Base-by-base conservation (phyloP, 805 yeast genomes). In the Blastobotrys mokoenaii region DNA sequence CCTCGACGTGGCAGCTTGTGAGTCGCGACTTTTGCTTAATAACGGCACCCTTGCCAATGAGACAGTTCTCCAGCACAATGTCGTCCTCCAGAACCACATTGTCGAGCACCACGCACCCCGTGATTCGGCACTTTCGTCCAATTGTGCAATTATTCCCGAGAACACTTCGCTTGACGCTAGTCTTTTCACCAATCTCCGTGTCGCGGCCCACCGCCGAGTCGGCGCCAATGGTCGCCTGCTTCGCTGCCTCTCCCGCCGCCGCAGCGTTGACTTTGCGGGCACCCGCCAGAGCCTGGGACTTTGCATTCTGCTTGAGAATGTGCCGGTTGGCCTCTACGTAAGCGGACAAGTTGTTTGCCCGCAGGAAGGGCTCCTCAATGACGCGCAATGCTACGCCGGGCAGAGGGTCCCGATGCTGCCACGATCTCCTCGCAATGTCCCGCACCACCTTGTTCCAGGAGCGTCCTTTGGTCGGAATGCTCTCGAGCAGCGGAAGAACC, bases 311-410 rank as follows among this genome's bases (percentile, higher is more conserved):
- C 58, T 77, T 83, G 74, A 90, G 73, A 46, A 82, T 72, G 57
- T 76, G 72, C 50, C 98, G 72, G 61, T 88, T 93, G 16, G 94
- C 88, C 65, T 93, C 99, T 78, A 87, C 76, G 62, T 80, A 88
- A 1, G 90, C 84, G 1, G 84, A 74, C 40, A 86, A 68, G 59
- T 81, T 85, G 60, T 87, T 88, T 41, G 84, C 73, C 53, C 97
- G 76, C 48, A 85, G 73, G 58, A 89, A 89, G 10, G 83, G 77
- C 48, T 79, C 76, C 25, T 73, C 69, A 22, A 89, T 61, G 18
- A 80, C 73, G 51, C 82, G 74, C 54, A 90, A 69, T 3, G 83
- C 83, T 14, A 93, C 74, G 0, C 80, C 74, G 45, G 80, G 85
- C 50, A 71, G 70, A 8, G 64, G 59, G 4, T 58, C 55, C 0